Percentiles rank a stretch among this genome's conserved stretches.
Evolutionary conservation across 257 asterid species (phyloP).

Genomic region (Solanum virginianum): DNA sequence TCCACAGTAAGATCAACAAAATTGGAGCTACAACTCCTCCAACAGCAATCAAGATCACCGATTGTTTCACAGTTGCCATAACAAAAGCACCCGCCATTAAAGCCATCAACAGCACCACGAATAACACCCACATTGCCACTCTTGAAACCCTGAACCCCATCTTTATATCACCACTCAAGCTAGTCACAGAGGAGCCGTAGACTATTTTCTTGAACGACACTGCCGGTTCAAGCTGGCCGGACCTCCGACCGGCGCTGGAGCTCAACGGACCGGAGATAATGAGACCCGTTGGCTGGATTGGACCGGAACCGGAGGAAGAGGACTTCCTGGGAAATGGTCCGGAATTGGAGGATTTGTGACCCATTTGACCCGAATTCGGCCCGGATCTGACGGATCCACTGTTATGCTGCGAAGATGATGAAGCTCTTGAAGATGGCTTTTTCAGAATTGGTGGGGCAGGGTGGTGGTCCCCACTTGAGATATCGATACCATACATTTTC

Average conservation of each 20-base stretch:
- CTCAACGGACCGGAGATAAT: conserved; percentile 75
- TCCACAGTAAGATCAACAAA: conserved; percentile 44
- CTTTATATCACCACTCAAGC: conserved; percentile 37
- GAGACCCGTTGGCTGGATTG: conserved; percentile 54
- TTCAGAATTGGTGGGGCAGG: conserved; percentile 25
- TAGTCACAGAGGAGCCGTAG: conserved; percentile 74
- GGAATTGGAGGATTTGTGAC: not conserved
- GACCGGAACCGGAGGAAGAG: conserved; percentile 79
- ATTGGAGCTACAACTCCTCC: conserved; percentile 34
- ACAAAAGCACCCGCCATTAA: conserved; percentile 75
- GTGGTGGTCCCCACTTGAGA: conserved; percentile 33
- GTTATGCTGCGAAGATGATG: conserved; percentile 48
- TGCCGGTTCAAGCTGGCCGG: conserved; percentile 50
- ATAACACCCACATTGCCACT: conserved; percentile 77
- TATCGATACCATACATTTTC: conserved; percentile 77
- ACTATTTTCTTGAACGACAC: conserved; percentile 34
- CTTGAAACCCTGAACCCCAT: conserved; percentile 73
- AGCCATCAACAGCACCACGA: conserved; percentile 68
- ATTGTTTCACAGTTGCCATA: conserved; percentile 67
- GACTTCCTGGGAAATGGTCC: conserved; percentile 54
- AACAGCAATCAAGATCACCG: conserved; percentile 50
- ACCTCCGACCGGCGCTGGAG: conserved; percentile 41
- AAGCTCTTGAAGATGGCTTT: conserved; percentile 46
- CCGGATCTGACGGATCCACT: conserved; percentile 89
- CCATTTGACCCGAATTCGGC: conserved; percentile 58